Conservation (phyloP, 1,284 basidiomycete species). For the Apiotrichum mycotoxinovorans region DNA sequence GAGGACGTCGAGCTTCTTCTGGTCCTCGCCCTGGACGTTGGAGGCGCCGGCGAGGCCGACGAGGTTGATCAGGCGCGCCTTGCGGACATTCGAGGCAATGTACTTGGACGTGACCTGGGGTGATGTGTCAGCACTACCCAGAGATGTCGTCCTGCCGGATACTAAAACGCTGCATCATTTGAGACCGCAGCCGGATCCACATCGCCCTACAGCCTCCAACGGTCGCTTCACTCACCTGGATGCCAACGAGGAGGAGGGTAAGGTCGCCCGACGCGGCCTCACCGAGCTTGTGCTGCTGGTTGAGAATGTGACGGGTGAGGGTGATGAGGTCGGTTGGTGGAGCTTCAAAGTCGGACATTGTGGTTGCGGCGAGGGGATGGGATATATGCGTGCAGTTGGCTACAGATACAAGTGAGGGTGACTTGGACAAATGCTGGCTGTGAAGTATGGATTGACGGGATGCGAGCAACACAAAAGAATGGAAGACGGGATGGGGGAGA, state of each 20-base stretch:
- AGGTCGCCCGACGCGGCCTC: conserved; percentile 83
- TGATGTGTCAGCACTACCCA: too few relatives aligned
- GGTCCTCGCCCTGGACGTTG: conserved; percentile 97
- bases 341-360: conserved; percentile 52
- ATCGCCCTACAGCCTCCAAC: too few relatives aligned
- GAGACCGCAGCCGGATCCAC: not conserved
- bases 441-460: not conserved
- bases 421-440: too few relatives aligned
- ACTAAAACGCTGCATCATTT: too few relatives aligned
- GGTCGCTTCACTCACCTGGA: conserved; percentile 62
- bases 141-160: too few relatives aligned
- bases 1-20: conserved; percentile 98
- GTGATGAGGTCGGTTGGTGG: conserved; percentile 86
- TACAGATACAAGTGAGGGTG: too few relatives aligned
- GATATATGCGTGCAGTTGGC: too few relatives aligned
- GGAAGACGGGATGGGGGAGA: not conserved
- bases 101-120: conserved; percentile 66
- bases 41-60: conserved; percentile 93
- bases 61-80: conserved; percentile 96
- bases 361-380: conserved; percentile 1
- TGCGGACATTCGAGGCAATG: conserved; percentile 96
- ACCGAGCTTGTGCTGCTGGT: conserved; percentile 75
- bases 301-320: conserved; percentile 82
- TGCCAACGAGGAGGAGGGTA: conserved; percentile 88
- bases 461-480: too few relatives aligned